Conservation (phyloP, 805 yeast species). For the Lachancea thermotolerans region DNA sequence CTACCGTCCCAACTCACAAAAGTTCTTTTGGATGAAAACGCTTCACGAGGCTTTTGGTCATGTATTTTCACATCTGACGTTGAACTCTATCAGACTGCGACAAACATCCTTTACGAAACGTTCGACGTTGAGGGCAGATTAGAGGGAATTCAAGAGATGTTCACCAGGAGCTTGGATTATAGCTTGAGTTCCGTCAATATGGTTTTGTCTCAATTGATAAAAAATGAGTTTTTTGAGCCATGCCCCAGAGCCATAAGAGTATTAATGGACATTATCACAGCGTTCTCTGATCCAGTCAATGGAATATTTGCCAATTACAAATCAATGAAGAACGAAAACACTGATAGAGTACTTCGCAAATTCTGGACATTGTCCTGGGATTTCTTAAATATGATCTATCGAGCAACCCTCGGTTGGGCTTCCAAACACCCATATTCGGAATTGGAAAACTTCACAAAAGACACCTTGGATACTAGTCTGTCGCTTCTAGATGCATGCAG, state of each 20-base stretch:
- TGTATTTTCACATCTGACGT: conserved; percentile 59
- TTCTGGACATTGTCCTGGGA: conserved; percentile 74
- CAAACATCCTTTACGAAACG: conserved; percentile 65
- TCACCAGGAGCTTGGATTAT: conserved; percentile 38
- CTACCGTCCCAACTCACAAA: conserved; percentile 32
- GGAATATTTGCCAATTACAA: conserved; percentile 42
- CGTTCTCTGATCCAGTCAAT: conserved; percentile 57
- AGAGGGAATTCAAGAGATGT: conserved; percentile 59
- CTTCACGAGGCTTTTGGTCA: conserved; percentile 65
- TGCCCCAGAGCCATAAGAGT: conserved; percentile 70
- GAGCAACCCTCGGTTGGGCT: conserved; percentile 73
- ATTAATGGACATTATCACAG: conserved; percentile 61
- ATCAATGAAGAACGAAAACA: conserved; percentile 20
- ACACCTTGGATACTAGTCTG: conserved; percentile 73
- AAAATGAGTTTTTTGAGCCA: conserved; percentile 54
- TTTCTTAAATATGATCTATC: conserved; percentile 61
- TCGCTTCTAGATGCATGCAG: conserved; percentile 59
- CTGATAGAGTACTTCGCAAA: conserved; percentile 27
- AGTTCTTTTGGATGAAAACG: conserved; percentile 37
- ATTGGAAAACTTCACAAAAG: conserved; percentile 78
- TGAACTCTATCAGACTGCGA: conserved; percentile 57
- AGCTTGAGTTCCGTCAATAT: conserved; percentile 44
- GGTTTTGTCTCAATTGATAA: conserved; percentile 40
- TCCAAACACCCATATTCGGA: conserved; percentile 45
- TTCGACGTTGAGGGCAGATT: conserved; percentile 74